These are phyloP conservation scores for Tagetes patula DNA, from an alignment of 129 eudicot species.

Conservation along the genomic window DNA sequence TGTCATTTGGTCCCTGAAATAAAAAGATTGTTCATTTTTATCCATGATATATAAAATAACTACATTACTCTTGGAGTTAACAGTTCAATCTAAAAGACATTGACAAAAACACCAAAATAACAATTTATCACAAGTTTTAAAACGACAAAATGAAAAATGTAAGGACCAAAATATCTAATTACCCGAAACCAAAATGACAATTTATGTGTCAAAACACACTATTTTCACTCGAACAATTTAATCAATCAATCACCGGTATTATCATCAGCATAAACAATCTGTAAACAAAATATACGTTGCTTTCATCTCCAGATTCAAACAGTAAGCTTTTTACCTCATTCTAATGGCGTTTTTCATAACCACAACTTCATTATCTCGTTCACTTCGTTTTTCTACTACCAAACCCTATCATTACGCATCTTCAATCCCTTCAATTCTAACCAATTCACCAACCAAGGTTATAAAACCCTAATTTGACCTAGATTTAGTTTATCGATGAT, in stretches of 20 bases:
- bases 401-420: conserved; percentile 31
- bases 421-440: conserved; percentile 26
- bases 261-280: conserved; percentile 7
- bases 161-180: no score
- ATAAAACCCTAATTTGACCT: conserved; percentile 8
- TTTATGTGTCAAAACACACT: no score
- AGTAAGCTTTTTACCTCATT: conserved; percentile 33
- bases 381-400: conserved; percentile 33
- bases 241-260: conserved; percentile 13
- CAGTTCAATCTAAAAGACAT: no score
- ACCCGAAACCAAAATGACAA: no score
- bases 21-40: no score
- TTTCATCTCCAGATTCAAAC: conserved; percentile 23
- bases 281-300: not conserved
- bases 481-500: not conserved
- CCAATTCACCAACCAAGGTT: conserved; percentile 24
- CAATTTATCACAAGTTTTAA: no score
- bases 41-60: no score
- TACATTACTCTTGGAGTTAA: no score
- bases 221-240: no score
- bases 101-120: no score
- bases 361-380: conserved; percentile 38
- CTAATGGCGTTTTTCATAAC: conserved; percentile 43
- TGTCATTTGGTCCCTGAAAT: no score
- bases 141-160: no score